Percentiles rank a stretch among this genome's conserved stretches.
phyloP scores from a whole-genome alignment of 2,329 filamentous ascomycete species.

The Ilyonectria robusta region DNA sequence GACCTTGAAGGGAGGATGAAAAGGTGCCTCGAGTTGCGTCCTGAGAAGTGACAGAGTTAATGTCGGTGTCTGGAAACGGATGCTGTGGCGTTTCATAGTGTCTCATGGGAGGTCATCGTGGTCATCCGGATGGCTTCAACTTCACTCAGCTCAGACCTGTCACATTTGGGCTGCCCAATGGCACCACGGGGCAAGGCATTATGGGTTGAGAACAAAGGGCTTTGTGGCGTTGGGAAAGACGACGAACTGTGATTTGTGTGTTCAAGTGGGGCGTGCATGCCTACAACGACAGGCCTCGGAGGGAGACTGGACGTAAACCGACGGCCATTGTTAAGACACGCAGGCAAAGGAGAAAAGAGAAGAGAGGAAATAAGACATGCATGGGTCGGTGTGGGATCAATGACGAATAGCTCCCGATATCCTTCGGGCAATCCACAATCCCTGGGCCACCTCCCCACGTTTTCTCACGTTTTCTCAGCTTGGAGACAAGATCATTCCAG shows the following conservation, averaged over 20 bases:
- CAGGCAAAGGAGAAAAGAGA: not conserved
- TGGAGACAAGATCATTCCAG: not conserved
- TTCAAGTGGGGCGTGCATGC: not conserved
- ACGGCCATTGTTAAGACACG: not conserved
- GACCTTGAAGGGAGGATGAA: not conserved
- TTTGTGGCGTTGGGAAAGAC: not conserved
- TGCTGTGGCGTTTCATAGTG: slow-evolving; percentile 14
- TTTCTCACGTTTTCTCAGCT: not conserved
- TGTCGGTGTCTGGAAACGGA: not conserved
- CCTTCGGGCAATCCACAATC: not conserved
- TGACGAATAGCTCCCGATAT: not conserved
- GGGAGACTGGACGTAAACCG: not conserved
- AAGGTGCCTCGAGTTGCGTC: not conserved
- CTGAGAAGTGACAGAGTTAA: slow-evolving; percentile 9
- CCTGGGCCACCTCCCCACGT: not conserved
- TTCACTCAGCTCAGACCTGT: not conserved
- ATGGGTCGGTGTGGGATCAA: not conserved
- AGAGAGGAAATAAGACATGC: not conserved
- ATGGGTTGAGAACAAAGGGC: not conserved
- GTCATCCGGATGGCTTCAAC: slow-evolving; percentile 10
- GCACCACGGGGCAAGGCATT: not conserved
- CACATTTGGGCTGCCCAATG: not conserved
- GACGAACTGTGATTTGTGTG: not conserved
- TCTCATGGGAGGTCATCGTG: slow-evolving; percentile 11
- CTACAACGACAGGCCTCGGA: not conserved